Conservation (phyloP, 1,139 yeast species). For the Scheffersomyces titani region DNA sequence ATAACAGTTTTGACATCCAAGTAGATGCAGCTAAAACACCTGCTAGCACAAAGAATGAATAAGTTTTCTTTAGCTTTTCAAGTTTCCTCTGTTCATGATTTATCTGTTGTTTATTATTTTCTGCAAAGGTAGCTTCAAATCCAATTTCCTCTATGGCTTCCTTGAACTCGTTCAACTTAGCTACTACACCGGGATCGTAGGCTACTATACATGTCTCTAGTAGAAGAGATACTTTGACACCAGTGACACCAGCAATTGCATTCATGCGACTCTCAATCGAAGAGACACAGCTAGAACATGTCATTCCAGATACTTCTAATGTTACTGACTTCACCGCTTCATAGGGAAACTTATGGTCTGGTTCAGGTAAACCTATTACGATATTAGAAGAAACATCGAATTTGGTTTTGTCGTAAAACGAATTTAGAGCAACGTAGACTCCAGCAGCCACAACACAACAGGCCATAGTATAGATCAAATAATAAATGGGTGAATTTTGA, state of each 20-base stretch:
- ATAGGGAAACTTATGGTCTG: not conserved
- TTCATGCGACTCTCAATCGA: not conserved
- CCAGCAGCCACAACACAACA: slow-evolving; percentile 1
- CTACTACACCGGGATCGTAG: not conserved
- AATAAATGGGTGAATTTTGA: too few relatives aligned
- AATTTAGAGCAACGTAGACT: not conserved
- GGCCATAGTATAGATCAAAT: not conserved
- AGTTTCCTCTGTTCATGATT: not conserved
- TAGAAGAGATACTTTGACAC: not conserved
- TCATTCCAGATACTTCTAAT: slow-evolving; percentile 1
- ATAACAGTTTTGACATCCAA: not conserved
- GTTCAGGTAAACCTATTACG: not conserved
- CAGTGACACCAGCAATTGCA: not conserved
- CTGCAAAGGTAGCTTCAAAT: not conserved
- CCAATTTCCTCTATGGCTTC: not conserved
- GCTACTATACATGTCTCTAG: not conserved
- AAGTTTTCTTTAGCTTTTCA: not conserved
- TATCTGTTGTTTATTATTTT: not conserved
- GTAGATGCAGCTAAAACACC: slow-evolving; percentile 1
- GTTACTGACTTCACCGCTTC: not conserved
- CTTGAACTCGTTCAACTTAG: not conserved
- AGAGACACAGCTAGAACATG: not conserved
- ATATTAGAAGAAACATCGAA: not conserved
- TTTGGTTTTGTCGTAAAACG: not conserved
- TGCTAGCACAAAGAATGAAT: not conserved